Evolutionary conservation across 108 stramenopile genomes (phyloP).

Genomic region (Chaetoceros tenuissimus): DNA sequence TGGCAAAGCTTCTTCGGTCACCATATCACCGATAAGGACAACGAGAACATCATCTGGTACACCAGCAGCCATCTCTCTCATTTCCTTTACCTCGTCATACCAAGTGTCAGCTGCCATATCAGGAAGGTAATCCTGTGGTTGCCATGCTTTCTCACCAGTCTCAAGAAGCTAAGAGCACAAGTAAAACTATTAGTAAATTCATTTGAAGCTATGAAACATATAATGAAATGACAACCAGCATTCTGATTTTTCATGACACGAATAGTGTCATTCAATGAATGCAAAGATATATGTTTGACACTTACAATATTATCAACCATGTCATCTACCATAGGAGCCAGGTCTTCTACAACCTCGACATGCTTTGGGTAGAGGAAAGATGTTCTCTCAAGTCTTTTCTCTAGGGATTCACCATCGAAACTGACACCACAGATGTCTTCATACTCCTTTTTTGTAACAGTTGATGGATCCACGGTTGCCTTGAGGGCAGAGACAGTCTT

Average conservation of each 20-base stretch:
- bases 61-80: conserved; percentile 55
- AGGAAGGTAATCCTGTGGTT: conserved; percentile 87
- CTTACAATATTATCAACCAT: conserved; percentile 84
- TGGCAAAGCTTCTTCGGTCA: conserved; percentile 88
- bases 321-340: conserved; percentile 63
- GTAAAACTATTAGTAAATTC: not conserved
- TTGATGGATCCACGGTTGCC: conserved; percentile 58
- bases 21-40: conserved; percentile 88
- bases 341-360: conserved; percentile 85
- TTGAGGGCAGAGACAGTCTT: conserved; percentile 5
- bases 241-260: not conserved
- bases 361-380: conserved; percentile 81
- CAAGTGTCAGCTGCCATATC: conserved; percentile 62
- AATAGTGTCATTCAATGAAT: not conserved
- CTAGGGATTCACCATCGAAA: conserved; percentile 41
- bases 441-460: conserved; percentile 73
- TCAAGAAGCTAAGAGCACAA: conserved; percentile 54
- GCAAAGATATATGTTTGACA: conserved; percentile 3
- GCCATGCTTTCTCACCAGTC: conserved; percentile 85
- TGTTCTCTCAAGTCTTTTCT: conserved; percentile 47
- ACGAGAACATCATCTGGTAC: conserved; percentile 78
- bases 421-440: conserved; percentile 71
- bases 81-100: conserved; percentile 61
- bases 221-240: not conserved
- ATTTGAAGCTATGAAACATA: not conserved